Evolutionary conservation across 1,139 yeast species (phyloP), one percentile per base, ranked within the genome.

Genomic region (Scheffersomyces stambukii): DNA sequence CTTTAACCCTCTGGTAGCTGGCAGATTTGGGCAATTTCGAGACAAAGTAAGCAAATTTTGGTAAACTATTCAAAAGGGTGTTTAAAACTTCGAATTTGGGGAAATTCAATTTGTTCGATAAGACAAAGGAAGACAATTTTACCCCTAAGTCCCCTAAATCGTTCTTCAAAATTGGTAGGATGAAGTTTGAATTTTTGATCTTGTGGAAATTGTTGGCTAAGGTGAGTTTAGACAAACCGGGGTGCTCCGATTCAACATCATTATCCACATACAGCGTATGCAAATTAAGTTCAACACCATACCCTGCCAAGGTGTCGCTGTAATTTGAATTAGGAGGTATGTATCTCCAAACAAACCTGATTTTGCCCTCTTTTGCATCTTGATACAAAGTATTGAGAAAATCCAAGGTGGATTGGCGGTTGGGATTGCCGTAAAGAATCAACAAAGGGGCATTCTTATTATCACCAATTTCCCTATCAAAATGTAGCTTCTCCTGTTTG

Each of bases 281-380:
- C 36, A 81, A 46, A 1, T 77, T 69, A 28, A 81, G 49, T 23
- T 71, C 80, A 5, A 71, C 78, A 1, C 88, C 93, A 50, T 75
- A 85, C 0, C 93, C 94, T 7, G 73, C 46, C 18, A 83, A 48
- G 0, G 44, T 27, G 24, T 74, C 76, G 6, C 48, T 38, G 15
- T 45, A 42, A 3, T 28, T 35, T 5, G 21, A 16, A 3, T 30
- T 20, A 2, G 52, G 30, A 0, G 77, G 75, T 6, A 75, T 64
- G 43, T 85, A 81, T 41, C 96, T 69, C 81, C 95, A 75, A 3
- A 80, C 70, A 50, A 84, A 81, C 33, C 85, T 67, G 18, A 88
- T 52, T 44, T 84, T 83, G 0, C 85, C 93, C 1, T 60, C 52
- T 6, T 57, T 48, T 0, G 95, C 82, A 33, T 81, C 76, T 25